Percentiles rank a stretch among this genome's conserved stretches.
Conservation (phyloP, 2,329 filamentous ascomycete genomes). For the Dothidotthia symphoricarpi region DNA sequence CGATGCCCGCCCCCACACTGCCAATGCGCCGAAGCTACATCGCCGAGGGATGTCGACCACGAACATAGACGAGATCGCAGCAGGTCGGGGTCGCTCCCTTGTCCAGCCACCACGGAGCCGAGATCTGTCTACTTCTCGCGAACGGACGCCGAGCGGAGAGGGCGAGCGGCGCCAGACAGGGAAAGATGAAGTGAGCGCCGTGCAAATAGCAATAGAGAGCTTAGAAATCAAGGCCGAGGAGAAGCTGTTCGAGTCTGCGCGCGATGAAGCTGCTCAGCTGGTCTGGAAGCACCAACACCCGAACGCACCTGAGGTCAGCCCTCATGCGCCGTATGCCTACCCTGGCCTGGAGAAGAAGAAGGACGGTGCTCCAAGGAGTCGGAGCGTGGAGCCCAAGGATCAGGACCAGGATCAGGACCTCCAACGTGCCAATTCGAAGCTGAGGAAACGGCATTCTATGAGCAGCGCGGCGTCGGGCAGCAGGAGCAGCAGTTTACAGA, state of each 20-base stretch:
- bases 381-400: conserved; percentile 39
- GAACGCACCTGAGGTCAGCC: conserved; percentile 60
- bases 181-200: conserved; percentile 69
- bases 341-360: conserved; percentile 63
- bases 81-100: conserved; percentile 31
- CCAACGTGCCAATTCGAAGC: conserved; percentile 34
- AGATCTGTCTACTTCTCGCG: conserved; percentile 34
- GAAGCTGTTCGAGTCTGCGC: conserved; percentile 66
- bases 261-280: conserved; percentile 74
- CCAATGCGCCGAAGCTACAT: conserved; percentile 27
- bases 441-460: conserved; percentile 39
- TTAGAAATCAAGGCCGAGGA: conserved; percentile 66
- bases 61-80: conserved; percentile 30
- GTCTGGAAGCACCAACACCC: conserved; percentile 75
- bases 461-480: conserved; percentile 33
- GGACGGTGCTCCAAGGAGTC: conserved; percentile 64
- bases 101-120: conserved; percentile 43
- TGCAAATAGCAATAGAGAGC: conserved; percentile 71
- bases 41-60: conserved; percentile 31
- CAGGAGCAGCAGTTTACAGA: conserved; percentile 41
- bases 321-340: conserved; percentile 54
- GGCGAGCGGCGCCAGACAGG: conserved; percentile 72
- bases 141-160: conserved; percentile 64
- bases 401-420: conserved; percentile 28
- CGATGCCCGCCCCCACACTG: conserved; percentile 18